These are phyloP conservation scores for Lecanicillium sp. DNA, from an alignment of 2,329 filamentous ascomycete genomes.

Conservation along the genomic window DNA sequence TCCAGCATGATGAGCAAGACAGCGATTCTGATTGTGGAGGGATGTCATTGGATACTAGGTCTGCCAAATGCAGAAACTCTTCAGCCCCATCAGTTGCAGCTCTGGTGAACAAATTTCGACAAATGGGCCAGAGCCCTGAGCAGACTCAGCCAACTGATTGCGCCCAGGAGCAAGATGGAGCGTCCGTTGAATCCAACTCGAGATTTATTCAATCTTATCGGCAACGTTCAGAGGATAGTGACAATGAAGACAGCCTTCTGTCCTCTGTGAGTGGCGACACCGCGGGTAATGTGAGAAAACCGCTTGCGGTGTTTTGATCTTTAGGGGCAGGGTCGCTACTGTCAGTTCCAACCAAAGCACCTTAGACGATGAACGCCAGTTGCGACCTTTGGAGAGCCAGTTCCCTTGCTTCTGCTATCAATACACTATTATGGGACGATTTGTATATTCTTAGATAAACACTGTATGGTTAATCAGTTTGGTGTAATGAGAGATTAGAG, in stretches of 20 bases:
- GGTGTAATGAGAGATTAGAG: conserved; percentile 1
- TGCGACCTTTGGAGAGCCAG: too few species aligned
- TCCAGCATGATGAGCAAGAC: too few species aligned
- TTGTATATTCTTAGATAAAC: neutral
- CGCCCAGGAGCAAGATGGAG: conserved; percentile 6
- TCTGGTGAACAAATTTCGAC: conserved; percentile 21
- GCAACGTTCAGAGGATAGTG: conserved; percentile 6
- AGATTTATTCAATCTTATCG: conserved; percentile 13
- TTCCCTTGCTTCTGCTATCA: too few species aligned
- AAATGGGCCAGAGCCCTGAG: conserved; percentile 17
- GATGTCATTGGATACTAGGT: neutral
- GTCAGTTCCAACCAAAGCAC: too few species aligned
- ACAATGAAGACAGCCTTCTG: conserved; percentile 3
- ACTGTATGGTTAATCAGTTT: neutral
- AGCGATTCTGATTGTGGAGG: neutral
- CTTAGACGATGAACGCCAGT: too few species aligned
- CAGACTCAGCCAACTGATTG: neutral
- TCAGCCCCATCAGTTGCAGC: conserved; percentile 20
- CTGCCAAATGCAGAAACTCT: conserved; percentile 3
- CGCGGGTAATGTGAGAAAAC: neutral
- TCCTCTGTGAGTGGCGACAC: neutral
- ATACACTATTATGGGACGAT: neutral
- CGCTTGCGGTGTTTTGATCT: conserved; percentile 1
- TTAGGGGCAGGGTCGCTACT: too few species aligned
- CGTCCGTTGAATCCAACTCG: conserved; percentile 5